These are phyloP conservation scores for Geotrichum klebahnii DNA, from an alignment of 1,139 yeast genomes.

Conservation along the genomic window DNA sequence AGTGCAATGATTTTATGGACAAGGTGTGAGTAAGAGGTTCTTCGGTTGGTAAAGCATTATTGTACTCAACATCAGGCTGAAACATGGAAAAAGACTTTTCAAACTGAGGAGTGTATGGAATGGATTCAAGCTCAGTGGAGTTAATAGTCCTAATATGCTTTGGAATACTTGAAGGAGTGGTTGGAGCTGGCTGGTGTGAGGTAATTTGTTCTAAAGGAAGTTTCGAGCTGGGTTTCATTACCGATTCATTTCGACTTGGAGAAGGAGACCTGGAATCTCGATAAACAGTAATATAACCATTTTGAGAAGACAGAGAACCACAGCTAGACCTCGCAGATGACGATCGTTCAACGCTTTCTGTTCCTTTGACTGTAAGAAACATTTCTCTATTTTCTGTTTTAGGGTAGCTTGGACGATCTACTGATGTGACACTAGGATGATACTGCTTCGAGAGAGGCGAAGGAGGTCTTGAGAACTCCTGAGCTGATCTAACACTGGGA, in stretches of 20 bases:
- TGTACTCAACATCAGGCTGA: not conserved
- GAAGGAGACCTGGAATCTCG: not conserved
- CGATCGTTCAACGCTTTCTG: no score
- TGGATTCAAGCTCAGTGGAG: constrained; percentile 4
- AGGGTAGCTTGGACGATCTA: no score
- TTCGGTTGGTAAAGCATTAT: not conserved
- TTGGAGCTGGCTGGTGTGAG: not conserved
- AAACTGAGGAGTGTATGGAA: constrained; percentile 18
- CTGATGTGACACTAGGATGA: no score
- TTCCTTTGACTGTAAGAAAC: not conserved
- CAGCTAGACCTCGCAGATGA: no score
- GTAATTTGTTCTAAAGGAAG: not conserved
- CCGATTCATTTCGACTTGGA: no score
- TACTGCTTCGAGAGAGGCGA: no score
- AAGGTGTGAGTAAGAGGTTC: no score
- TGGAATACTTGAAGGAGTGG: not conserved
- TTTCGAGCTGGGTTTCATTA: not conserved
- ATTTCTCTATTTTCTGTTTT: not conserved
- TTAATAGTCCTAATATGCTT: not conserved
- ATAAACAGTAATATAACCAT: no score
- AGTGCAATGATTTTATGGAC: no score
- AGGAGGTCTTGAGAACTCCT: no score
- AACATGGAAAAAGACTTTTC: constrained; percentile 15
- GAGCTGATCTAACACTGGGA: no score
- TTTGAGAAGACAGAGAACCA: no score